phyloP scores from a whole-genome alignment of 768 basidiomycete species.

The Phanerodontia chrysosporium region DNA sequence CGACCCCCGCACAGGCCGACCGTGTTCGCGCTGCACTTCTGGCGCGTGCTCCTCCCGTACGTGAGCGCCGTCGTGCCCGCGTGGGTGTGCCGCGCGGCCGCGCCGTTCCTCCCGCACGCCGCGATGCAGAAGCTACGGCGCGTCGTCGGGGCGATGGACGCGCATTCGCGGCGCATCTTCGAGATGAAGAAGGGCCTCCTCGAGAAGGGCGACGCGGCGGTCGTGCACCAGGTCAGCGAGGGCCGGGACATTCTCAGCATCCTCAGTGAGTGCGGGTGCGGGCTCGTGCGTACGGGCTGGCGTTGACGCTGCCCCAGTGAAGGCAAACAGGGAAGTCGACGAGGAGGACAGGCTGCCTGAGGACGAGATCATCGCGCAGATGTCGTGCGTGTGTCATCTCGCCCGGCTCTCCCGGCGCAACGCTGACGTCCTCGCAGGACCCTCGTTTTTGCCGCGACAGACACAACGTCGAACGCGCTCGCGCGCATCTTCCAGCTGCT shows the following conservation, averaged over 20 bases:
- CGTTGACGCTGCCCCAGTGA: slow-evolving; percentile 9
- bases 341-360: slow-evolving; percentile 19
- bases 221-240: slow-evolving; percentile 19
- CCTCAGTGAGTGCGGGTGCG: slow-evolving; percentile 15
- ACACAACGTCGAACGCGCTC: slow-evolving; percentile 13
- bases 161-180: slow-evolving; percentile 15
- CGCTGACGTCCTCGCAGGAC: neutral
- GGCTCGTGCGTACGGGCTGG: too few relatives aligned
- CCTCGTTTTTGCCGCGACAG: slow-evolving; percentile 11
- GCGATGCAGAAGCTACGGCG: slow-evolving; percentile 9
- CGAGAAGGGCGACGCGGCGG: slow-evolving; percentile 15
- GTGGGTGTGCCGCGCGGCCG: neutral
- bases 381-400: slow-evolving; percentile 8
- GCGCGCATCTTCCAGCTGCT: slow-evolving; percentile 9
- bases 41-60: neutral
- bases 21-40: neutral
- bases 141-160: slow-evolving; percentile 15
- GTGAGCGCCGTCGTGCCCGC: neutral
- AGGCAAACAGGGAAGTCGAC: slow-evolving; percentile 17
- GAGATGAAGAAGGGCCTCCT: slow-evolving; percentile 17
- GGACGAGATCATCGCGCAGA: slow-evolving; percentile 12
- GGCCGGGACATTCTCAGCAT: slow-evolving; percentile 29
- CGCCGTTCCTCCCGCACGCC: neutral
- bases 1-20: neutral
- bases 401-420: neutral